phyloP scores from a whole-genome alignment of 225 moss, liverwort and hornwort genomes.

The Polytrichum formosum region DNA sequence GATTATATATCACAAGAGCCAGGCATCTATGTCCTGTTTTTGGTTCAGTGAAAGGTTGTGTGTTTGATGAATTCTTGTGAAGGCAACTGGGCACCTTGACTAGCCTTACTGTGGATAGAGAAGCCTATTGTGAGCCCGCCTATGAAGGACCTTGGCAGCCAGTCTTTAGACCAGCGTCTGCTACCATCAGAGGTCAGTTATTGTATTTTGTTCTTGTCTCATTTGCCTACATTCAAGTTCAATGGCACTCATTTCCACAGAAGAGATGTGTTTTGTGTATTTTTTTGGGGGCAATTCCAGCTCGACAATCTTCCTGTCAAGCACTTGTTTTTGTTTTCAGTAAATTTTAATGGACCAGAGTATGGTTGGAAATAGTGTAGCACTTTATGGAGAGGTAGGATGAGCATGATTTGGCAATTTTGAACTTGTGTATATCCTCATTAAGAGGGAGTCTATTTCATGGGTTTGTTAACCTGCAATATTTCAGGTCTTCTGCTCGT shows the following conservation, averaged over 20 bases:
- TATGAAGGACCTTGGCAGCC: constrained; percentile 77
- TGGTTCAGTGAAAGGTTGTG: too few relatives aligned
- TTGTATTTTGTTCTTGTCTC: constrained; percentile 3
- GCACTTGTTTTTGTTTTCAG: not conserved
- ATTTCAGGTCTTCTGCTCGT: not conserved
- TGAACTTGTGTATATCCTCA: too few relatives aligned
- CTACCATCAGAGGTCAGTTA: constrained; percentile 74
- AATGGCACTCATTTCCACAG: not conserved
- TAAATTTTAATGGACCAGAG: too few relatives aligned
- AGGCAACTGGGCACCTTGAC: constrained; percentile 46
- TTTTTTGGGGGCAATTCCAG: too few relatives aligned
- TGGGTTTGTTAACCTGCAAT: not conserved
- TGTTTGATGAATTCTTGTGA: not conserved
- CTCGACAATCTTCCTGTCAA: not conserved
- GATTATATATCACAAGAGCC: too few relatives aligned
- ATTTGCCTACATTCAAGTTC: not conserved
- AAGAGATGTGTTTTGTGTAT: too few relatives aligned
- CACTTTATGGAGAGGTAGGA: too few relatives aligned
- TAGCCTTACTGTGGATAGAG: constrained; percentile 81
- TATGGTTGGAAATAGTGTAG: too few relatives aligned
- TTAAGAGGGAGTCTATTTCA: too few relatives aligned
- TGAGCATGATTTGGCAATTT: too few relatives aligned
- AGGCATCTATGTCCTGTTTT: too few relatives aligned
- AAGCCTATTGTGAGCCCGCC: constrained; percentile 78
- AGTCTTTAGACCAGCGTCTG: constrained; percentile 82